Evolutionary conservation across 257 asterid species (phyloP).

Genomic region (Striga asiatica): DNA sequence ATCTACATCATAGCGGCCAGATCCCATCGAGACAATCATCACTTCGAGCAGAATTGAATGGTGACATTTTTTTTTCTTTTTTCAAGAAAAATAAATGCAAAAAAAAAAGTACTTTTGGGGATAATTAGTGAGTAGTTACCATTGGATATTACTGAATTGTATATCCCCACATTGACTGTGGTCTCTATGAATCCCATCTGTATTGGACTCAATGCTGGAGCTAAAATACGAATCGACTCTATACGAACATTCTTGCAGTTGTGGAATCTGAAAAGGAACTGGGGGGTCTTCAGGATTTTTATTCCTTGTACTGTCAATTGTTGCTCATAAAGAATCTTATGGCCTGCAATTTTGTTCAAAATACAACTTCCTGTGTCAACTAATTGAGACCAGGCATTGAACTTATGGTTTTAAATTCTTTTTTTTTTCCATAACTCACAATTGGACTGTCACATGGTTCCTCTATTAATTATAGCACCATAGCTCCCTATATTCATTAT

Average conservation of each 20-base stretch:
- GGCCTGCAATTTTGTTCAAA: slow-evolving; percentile 22
- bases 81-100: too few species aligned
- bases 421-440: too few species aligned
- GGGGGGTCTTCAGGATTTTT: slow-evolving; percentile 43
- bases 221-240: slow-evolving; percentile 36
- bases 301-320: slow-evolving; percentile 48
- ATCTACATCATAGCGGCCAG: slow-evolving; percentile 52
- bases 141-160: slow-evolving; percentile 40
- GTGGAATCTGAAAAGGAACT: slow-evolving; percentile 48
- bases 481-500: too few species aligned
- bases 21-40: slow-evolving; percentile 62
- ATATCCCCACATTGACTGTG: slow-evolving; percentile 37
- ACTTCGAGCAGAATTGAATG: slow-evolving; percentile 16
- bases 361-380: too few species aligned
- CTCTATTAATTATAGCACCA: too few species aligned
- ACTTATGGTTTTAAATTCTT: too few species aligned
- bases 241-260: slow-evolving; percentile 41
- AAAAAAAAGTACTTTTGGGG: too few species aligned
- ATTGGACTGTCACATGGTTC: too few species aligned
- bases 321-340: slow-evolving; percentile 59
- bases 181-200: slow-evolving; percentile 58
- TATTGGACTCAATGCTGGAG: slow-evolving; percentile 51
- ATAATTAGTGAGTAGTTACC: slow-evolving; percentile 16
- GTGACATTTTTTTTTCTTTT: too few species aligned
- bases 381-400: too few species aligned